These are phyloP conservation scores for Lentinula raphanica DNA, from an alignment of 768 basidiomycete genomes.

Conservation along the genomic window DNA sequence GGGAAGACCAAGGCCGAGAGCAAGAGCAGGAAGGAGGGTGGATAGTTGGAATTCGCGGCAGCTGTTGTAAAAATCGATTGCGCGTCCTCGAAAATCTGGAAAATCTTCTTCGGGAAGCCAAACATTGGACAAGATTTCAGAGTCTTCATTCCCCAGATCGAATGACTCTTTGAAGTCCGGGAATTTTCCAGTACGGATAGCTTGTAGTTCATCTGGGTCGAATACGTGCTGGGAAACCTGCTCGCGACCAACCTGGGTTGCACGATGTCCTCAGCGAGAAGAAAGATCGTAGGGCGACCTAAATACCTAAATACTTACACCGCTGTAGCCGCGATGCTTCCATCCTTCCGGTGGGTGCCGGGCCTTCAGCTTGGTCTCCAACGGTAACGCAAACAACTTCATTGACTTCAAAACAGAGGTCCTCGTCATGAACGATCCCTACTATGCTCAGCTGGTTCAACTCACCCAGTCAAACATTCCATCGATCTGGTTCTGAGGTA, in stretches of 20 bases:
- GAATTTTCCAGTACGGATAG: conserved; percentile 20
- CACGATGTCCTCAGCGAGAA: neutral
- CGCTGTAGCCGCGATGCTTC: conserved; percentile 22
- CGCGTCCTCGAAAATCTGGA: conserved; percentile 30
- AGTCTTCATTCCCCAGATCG: conserved; percentile 28
- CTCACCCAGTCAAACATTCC: conserved; percentile 22
- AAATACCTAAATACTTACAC: conserved; percentile 8
- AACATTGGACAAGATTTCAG: conserved; percentile 26
- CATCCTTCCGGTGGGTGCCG: conserved; percentile 21
- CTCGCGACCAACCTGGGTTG: conserved; percentile 16
- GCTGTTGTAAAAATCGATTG: conserved; percentile 28
- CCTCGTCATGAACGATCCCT: neutral
- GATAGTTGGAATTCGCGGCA: conserved; percentile 27
- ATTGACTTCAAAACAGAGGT: conserved; percentile 11
- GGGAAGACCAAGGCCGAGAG: conserved; percentile 26
- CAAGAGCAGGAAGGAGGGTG: conserved; percentile 28
- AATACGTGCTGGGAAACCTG: conserved; percentile 21
- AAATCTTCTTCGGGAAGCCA: conserved; percentile 32
- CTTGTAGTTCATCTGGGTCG: conserved; percentile 19
- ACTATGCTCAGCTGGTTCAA: neutral
- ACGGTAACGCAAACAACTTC: conserved; percentile 18
- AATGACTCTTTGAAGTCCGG: conserved; percentile 34
- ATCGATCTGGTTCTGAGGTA: conserved; percentile 21
- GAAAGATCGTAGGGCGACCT: neutral
- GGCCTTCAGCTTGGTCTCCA: conserved; percentile 19